These are phyloP conservation scores for Agrocybe praecox DNA, from an alignment of 768 basidiomycete species.

Conservation along the genomic window DNA sequence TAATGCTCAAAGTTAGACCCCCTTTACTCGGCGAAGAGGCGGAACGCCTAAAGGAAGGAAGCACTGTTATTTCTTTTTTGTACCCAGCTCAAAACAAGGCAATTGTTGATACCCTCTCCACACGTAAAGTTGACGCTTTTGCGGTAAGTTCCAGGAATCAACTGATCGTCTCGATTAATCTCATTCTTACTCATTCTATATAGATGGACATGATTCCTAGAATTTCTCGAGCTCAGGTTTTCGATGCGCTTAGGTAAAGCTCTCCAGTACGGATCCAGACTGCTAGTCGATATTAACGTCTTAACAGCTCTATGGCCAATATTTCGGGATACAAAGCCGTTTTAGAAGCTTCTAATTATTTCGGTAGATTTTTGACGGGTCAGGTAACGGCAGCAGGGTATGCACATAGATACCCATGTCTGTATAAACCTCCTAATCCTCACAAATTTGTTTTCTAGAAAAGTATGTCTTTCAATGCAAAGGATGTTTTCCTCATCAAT, in stretches of 20 bases:
- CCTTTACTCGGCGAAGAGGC: slow-evolving; percentile 68
- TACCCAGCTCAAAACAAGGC: slow-evolving; percentile 83
- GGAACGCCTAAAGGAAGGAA: slow-evolving; percentile 65
- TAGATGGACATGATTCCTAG: slow-evolving; percentile 91
- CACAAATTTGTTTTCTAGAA: slow-evolving; percentile 21
- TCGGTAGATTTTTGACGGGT: slow-evolving; percentile 87
- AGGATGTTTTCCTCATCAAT: background rate
- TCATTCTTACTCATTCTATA: background rate
- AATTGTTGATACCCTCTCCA: slow-evolving; percentile 70
- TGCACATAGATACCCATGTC: slow-evolving; percentile 38
- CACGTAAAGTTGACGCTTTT: slow-evolving; percentile 70
- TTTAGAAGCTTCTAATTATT: slow-evolving; percentile 86
- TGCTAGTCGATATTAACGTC: slow-evolving; percentile 1
- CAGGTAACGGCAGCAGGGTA: slow-evolving; percentile 91
- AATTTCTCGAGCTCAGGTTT: slow-evolving; percentile 88
- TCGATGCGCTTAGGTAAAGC: slow-evolving; percentile 79
- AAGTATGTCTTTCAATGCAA: slow-evolving; percentile 22
- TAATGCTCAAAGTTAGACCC: slow-evolving; percentile 85
- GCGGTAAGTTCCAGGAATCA: slow-evolving; percentile 44
- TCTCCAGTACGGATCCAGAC: background rate
- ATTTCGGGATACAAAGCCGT: slow-evolving; percentile 94
- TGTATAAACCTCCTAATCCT: slow-evolving; percentile 1
- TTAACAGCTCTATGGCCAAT: slow-evolving; percentile 84
- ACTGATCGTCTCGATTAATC: background rate
- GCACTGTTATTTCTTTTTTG: slow-evolving; percentile 82